Evolutionary conservation across 192 early-diverging fungal species (phyloP).

Genomic region (Spizellomyces sp.): DNA sequence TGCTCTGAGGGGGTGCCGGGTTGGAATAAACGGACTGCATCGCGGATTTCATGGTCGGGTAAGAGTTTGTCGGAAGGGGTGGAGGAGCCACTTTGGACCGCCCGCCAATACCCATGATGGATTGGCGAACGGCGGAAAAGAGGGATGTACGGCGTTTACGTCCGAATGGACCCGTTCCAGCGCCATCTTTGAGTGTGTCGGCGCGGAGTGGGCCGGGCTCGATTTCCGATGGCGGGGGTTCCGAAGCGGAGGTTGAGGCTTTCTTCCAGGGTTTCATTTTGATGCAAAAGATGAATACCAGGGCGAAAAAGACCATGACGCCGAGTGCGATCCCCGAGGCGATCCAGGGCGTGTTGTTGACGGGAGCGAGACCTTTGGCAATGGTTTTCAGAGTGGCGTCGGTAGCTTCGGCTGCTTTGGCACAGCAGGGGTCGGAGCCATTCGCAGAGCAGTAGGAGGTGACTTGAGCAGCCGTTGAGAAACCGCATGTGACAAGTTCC

Average conservation of each 20-base stretch:
- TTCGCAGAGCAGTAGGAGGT: conserved; percentile 27
- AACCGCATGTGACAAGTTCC: conserved; percentile 31
- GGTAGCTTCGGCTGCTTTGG: conserved; percentile 10
- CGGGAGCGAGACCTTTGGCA: conserved; percentile 10
- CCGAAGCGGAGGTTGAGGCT: conserved; percentile 25
- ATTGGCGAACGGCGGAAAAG: conserved; percentile 14
- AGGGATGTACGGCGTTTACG: background rate
- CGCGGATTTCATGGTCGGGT: background rate
- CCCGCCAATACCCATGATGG: conserved; percentile 11
- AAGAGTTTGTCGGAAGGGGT: background rate
- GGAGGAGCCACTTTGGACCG: background rate
- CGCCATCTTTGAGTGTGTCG: conserved; percentile 8
- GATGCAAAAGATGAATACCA: conserved; percentile 28
- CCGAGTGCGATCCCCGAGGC: conserved; percentile 33
- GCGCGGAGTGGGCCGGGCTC: conserved; percentile 7
- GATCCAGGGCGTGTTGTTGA: conserved; percentile 32
- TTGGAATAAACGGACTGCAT: conserved; percentile 17
- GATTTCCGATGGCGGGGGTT: conserved; percentile 21
- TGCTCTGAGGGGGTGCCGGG: background rate
- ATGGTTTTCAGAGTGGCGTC: background rate
- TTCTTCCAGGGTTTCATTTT: conserved; percentile 22
- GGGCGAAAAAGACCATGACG: conserved; percentile 22
- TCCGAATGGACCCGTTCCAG: background rate
- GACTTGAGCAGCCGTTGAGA: conserved; percentile 16
- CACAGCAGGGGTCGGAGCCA: conserved; percentile 11